phyloP scores from a whole-genome alignment of 1,139 yeast genomes.

The Taiozyma onychis region DNA sequence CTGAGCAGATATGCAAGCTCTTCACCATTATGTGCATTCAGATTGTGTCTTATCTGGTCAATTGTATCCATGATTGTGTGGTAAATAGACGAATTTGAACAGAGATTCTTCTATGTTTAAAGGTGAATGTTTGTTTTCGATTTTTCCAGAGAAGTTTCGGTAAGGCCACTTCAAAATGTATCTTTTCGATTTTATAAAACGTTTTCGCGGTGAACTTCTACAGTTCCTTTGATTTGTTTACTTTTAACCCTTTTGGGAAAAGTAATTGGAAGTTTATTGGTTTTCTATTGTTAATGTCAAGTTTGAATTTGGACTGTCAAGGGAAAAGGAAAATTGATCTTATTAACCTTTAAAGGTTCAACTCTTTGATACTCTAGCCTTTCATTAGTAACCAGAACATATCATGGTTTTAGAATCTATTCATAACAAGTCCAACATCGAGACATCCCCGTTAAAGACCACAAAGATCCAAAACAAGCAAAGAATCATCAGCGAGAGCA shows the following conservation, averaged over 20 bases:
- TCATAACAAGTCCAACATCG: constrained; percentile 2
- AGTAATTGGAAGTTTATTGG: neutral
- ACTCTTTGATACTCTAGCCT: no score
- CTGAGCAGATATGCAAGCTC: neutral
- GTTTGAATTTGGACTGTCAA: neutral
- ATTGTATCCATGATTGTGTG: neutral
- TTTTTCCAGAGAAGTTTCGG: neutral
- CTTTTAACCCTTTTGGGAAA: constrained; percentile 7
- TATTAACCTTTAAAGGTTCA: neutral
- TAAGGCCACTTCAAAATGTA: neutral
- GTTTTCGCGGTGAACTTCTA: neutral
- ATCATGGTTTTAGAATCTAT: constrained; percentile 7
- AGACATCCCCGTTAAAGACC: neutral
- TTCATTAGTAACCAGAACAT: no score
- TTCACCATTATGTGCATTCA: neutral
- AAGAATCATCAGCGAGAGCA: constrained; percentile 27
- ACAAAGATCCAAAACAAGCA: constrained; percentile 15
- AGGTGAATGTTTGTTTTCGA: neutral
- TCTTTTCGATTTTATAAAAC: neutral
- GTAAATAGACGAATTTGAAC: neutral
- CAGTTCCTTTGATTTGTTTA: constrained; percentile 4
- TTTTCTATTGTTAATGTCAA: neutral
- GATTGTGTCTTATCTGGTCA: neutral
- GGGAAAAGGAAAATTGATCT: neutral
- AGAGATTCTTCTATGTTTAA: neutral